phyloP scores from a whole-genome alignment of 179 eudicot genomes.

The Pouteria campechiana region DNA sequence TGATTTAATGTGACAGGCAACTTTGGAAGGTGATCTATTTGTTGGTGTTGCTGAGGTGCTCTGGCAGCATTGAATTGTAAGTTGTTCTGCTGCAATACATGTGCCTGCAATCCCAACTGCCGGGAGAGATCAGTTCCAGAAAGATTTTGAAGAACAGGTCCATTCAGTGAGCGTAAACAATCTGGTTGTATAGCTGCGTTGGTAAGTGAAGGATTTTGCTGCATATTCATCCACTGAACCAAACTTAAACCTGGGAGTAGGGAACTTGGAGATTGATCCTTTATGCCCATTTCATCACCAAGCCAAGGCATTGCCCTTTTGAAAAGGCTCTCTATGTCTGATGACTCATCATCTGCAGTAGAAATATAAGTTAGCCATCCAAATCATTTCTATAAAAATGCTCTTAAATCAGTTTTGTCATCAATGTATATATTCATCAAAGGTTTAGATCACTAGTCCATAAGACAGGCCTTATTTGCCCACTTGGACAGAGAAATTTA shows the following conservation, averaged over 20 bases:
- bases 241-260: conserved; percentile 75
- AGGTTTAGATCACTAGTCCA: too few relatives aligned
- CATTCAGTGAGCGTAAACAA: conserved; percentile 44
- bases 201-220: conserved; percentile 49
- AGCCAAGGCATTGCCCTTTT: conserved; percentile 97
- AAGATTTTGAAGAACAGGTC: conserved; percentile 39
- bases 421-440: too few relatives aligned
- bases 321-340: conserved; percentile 49
- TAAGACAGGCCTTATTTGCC: too few relatives aligned
- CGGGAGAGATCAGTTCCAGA: conserved; percentile 44
- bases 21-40: conserved; percentile 69
- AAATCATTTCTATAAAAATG: too few relatives aligned
- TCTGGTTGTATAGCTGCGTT: conserved; percentile 56
- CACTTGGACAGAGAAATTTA: too few relatives aligned
- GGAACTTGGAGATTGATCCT: conserved; percentile 50
- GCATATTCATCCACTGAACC: conserved; percentile 96
- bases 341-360: conserved; percentile 62
- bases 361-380: too few relatives aligned
- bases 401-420: too few relatives aligned
- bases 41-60: conserved; percentile 36
- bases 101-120: conserved; percentile 43
- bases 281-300: conserved; percentile 55
- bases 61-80: conserved; percentile 49
- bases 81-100: conserved; percentile 51
- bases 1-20: conserved; percentile 32